Percentiles rank a stretch among this genome's conserved stretches.
phyloP scores from a whole-genome alignment of 306 rosid species.

The Dryas octopetala region DNA sequence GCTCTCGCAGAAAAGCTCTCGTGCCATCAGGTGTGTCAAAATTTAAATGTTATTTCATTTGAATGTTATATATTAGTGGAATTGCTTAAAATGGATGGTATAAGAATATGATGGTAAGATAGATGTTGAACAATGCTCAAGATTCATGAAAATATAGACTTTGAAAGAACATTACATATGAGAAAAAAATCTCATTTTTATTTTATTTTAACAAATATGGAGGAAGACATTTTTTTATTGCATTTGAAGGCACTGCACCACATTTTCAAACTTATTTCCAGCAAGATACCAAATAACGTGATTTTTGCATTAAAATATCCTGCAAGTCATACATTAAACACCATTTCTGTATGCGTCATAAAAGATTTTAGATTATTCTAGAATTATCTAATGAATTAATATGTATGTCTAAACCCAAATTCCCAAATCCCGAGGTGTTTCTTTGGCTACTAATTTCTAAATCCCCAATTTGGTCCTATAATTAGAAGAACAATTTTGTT shows the following conservation, averaged over 20 bases:
- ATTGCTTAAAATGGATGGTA: constrained; percentile 16
- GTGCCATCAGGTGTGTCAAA: constrained; percentile 70
- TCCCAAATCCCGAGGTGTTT: not conserved
- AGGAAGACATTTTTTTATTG: not conserved
- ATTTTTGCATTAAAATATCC: not conserved
- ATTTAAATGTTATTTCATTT: not conserved
- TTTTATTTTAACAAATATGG: not conserved
- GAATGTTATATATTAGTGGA: constrained; percentile 7
- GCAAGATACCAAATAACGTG: not conserved
- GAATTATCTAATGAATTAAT: not conserved
- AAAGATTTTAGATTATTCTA: not conserved
- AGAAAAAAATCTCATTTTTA: not conserved
- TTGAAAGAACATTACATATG: not conserved
- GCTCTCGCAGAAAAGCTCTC: constrained; percentile 60
- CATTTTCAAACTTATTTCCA: not conserved
- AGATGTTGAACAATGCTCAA: not conserved
- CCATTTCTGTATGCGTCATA: too few relatives aligned
- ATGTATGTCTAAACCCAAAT: not conserved
- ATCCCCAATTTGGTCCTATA: not conserved
- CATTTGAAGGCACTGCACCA: not conserved
- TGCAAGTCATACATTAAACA: not conserved
- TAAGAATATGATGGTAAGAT: not conserved
- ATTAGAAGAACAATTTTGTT: constrained; percentile 4
- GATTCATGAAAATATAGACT: not conserved
- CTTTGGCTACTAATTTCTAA: not conserved